phyloP scores from a whole-genome alignment of 73 alveolate species.

The Urostyla sp. region DNA sequence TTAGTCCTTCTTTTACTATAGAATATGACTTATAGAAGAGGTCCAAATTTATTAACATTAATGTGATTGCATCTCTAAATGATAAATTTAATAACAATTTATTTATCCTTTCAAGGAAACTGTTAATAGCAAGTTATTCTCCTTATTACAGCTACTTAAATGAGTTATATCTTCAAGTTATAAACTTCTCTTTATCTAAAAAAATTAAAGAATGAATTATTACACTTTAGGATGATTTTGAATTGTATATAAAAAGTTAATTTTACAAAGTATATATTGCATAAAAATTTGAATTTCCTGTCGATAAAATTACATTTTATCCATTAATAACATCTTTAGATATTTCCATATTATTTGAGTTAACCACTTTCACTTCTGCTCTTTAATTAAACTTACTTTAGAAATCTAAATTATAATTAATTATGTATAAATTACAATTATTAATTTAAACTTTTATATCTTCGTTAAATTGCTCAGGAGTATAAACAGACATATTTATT shows the following conservation, averaged over 20 bases:
- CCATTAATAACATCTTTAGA: background rate
- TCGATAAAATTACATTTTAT: slow-evolving; percentile 9
- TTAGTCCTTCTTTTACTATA: background rate
- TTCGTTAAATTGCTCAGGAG: slow-evolving; percentile 11
- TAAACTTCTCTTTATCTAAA: slow-evolving; percentile 32
- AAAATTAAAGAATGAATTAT: background rate
- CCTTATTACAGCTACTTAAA: slow-evolving; percentile 27
- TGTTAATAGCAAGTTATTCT: background rate
- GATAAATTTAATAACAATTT: background rate
- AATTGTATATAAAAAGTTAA: background rate
- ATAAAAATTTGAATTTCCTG: background rate
- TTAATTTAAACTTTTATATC: slow-evolving; percentile 28
- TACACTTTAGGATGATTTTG: slow-evolving; percentile 35
- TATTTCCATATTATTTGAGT: slow-evolving; percentile 13
- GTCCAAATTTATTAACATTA: slow-evolving; percentile 3
- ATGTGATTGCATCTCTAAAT: slow-evolving; percentile 25
- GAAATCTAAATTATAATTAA: slow-evolving; percentile 5
- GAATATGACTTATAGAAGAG: background rate
- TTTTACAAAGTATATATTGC: slow-evolving; percentile 2
- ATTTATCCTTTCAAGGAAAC: slow-evolving; percentile 19
- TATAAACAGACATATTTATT: background rate
- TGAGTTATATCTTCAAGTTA: slow-evolving; percentile 20
- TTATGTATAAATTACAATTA: background rate
- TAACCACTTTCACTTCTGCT: slow-evolving; percentile 21
- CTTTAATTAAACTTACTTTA: slow-evolving; percentile 22